Evolutionary conservation across 345 rosid species (phyloP), one percentile per base, ranked within the genome.

Genomic region (Geranium brycei): DNA sequence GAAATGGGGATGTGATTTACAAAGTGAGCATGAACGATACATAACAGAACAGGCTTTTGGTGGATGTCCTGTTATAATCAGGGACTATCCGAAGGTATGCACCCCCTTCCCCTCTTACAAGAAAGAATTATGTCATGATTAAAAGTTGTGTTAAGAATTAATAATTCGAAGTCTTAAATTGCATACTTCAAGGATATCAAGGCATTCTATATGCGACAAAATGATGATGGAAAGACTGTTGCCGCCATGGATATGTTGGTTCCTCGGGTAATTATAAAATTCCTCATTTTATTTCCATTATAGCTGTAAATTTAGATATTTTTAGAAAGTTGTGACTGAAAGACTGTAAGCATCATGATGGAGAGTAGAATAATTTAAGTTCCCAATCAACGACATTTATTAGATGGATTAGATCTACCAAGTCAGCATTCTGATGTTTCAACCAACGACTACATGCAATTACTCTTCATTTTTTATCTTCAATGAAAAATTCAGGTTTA

Each of bases 181-280:
- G 69, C 14, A 55, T 68, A 73, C 58, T 75, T 19, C 32, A 80
- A 85, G 91, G 99, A 88, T 66, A 93, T 93, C 69, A 93, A 93
- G 71, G 99, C 99, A 51, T 93, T 93, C 72, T 93, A 93, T 72
- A 90, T 93, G 99, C 87, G 99, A 57, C 87, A 88, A 79, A 93
- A 93, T 69, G 91, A 88, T 57, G 99, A 93, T 67, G 97, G 96
- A 32, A 93, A 83, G 80, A 93, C 99, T 38, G 99, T 93, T 51
- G 99, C 99, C 17, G 99, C 99, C 23, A 93, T 93, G 99, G 99
- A 93, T 79, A 69, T 93, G 95, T 75, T 93, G 51, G 97, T 93
- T 70, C 99, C 99, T 77, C 87, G 86, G 85, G 97, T 93, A 86
- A 78, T 30, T 35, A 40, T 31, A 16, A 56, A 13, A 47, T 47